Evolutionary conservation across 495 filamentous ascomycete species (phyloP).

Genomic region (Trichoderma reesei): DNA sequence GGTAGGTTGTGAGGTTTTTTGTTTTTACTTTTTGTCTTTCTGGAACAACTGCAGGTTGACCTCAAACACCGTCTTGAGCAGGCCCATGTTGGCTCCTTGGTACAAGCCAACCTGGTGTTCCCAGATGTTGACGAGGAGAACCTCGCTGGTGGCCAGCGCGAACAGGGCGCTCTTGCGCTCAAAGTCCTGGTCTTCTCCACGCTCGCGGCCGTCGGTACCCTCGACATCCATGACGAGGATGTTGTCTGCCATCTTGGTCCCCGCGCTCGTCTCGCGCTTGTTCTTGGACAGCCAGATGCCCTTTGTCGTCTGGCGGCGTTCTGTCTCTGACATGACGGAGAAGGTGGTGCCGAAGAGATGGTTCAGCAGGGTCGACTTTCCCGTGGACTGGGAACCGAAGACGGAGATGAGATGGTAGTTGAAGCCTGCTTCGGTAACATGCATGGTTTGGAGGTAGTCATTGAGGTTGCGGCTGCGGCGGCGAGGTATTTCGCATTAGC

Average conservation of each 20-base stretch:
- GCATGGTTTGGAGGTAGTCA: constrained; percentile 68
- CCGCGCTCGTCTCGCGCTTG: constrained; percentile 42
- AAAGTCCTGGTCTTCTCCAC: constrained; percentile 97
- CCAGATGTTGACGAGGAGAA: constrained; percentile 98
- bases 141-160: constrained; percentile 93
- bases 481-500: neutral
- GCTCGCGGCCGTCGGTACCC: constrained; percentile 91
- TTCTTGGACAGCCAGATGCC: constrained; percentile 99
- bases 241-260: constrained; percentile 76
- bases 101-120: constrained; percentile 97
- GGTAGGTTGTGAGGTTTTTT: neutral
- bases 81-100: constrained; percentile 96
- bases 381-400: constrained; percentile 96
- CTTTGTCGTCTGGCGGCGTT: constrained; percentile 92
- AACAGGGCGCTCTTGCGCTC: constrained; percentile 97
- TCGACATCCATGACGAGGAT: constrained; percentile 99
- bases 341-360: constrained; percentile 92
- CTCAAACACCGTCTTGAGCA: constrained; percentile 97
- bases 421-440: constrained; percentile 80
- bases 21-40: constrained; percentile 72
- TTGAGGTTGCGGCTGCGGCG: constrained; percentile 60
- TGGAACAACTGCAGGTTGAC: constrained; percentile 94
- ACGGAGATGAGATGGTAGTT: constrained; percentile 98
- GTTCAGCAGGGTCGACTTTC: constrained; percentile 95
- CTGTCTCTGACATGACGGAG: constrained; percentile 86